A percentile compares a stretch with the other conserved stretches of the same genome.
phyloP scores from a whole-genome alignment of 768 basidiomycete species.

The Filobasidium floriforme region DNA sequence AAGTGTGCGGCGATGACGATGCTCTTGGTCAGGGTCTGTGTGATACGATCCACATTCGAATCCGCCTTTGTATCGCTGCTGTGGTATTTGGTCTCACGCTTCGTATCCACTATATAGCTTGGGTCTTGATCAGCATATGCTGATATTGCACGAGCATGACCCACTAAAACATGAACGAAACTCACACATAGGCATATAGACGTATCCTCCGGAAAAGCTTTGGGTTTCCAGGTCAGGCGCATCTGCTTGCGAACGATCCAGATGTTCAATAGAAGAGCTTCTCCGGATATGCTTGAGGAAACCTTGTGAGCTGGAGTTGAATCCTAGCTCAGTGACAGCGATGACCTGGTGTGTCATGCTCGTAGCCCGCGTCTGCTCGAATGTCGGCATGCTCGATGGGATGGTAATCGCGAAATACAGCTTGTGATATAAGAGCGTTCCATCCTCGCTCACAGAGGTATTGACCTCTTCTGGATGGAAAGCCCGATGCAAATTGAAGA shows the following conservation, averaged over 20 bases:
- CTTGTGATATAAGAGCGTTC: background rate
- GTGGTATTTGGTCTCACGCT: background rate
- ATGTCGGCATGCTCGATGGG: background rate
- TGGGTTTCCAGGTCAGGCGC: background rate
- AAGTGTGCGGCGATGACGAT: background rate
- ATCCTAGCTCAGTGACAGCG: background rate
- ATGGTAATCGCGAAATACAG: background rate
- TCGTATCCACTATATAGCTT: background rate
- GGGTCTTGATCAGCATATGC: background rate
- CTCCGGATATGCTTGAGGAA: background rate
- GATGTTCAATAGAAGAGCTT: background rate
- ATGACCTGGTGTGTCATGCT: background rate
- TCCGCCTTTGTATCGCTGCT: background rate
- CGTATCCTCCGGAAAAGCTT: background rate
- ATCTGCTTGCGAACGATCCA: background rate
- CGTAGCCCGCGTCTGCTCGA: background rate
- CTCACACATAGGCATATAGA: slow-evolving; percentile 3
- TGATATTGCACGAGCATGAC: background rate
- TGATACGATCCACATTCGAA: background rate
- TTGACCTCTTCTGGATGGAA: background rate
- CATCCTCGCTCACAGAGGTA: background rate
- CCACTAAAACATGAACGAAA: background rate
- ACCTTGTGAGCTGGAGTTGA: background rate
- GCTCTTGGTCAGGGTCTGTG: background rate
- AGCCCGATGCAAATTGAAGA: background rate